Evolutionary conservation across 1,284 basidiomycete species (phyloP), one percentile per base, ranked within the genome.

Genomic region (Cryptococcus wingfieldii): DNA sequence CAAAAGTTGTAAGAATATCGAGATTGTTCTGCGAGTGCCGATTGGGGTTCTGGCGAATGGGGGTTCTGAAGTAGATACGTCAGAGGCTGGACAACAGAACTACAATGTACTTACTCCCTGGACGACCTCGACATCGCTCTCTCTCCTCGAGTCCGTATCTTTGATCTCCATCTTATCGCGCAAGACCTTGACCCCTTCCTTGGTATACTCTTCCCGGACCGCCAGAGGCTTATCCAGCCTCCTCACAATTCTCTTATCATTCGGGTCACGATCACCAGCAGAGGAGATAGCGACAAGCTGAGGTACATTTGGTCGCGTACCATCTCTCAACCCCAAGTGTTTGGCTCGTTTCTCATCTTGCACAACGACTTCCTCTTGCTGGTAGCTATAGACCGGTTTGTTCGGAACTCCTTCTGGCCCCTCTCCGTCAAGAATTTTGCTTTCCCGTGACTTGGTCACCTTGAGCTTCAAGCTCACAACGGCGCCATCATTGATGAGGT

Each of bases 301-400:
- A 4, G 73, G 69, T 12, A 67, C 31, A 12, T 55, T 64, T 37
- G 57, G 46, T 46, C 50, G 47, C 25, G 45, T 51, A 31, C 53
- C 52, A 37, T 60, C 58, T 37, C 55, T 51, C 31, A 56, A 48
- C 8, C 47, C 51, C 19, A 47, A 50, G 31, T 88, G 73, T 19
- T 60, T 62, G n/a, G 81, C 82, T 68, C 87, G 85, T 78, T 87
- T 89, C 79, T 93, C 90, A 56, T 82, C 83, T 42, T 86, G 79
- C 47, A 89, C 82, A 5, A 62, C 66, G 27, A 87, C 79, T 12
- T 78, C 77, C 19, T 72, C 76, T 18, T 83, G 86, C 56, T 86
- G 82, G 54, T 87, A 82, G 39, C 71, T 76, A 52, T 59, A 85
- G 79, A 51, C 41, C 14, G 48, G 31, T n/a, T 27, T 27, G 31